Base-by-base conservation (phyloP, 2,329 filamentous ascomycete genomes). In the Aureobasidium sp. region DNA sequence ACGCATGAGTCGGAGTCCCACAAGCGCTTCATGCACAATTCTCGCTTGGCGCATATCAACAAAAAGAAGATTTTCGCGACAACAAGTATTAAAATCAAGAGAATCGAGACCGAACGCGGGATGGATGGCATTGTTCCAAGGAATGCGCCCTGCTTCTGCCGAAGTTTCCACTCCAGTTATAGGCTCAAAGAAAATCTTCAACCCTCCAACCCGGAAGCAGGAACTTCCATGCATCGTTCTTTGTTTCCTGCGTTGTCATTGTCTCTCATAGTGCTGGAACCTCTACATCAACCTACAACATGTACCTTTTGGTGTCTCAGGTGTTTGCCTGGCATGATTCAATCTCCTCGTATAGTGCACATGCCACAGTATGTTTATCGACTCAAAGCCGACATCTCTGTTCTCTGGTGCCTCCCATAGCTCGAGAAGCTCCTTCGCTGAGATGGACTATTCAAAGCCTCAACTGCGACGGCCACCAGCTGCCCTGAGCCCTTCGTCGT, bases 351-450 rank as follows among this genome's bases (percentile, higher is more conserved):
- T 52, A 29, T 26, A 34, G 26, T 27, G 41, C 29, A 42, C 26
- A 23, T 39, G 29, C 36, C 6, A 27, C 41, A 42, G 20, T 26
- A 70, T 70, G 69, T 69, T 67, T 39, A 63, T 68, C 34, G 65
- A 70, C 9, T 63, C 67, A 7, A 68, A 65, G 50, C 67, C 68
- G 36, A 56, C 66, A 32, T 69, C 56, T 29, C 53, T 61, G 34
- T 41, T 46, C 48, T 27, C 44, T 17, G 32, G 23, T 29, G 41
- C 41, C n/a, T 57, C 41, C 12, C 39, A 37, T 23, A 57, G 39
- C 41, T 44, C 53, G 20, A 57, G 48, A 5, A 51, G 51, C 23
- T 47, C 59, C 15, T 53, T 50, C 29, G 42, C 12, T 23, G 50
- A 55, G 34, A 63, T 65, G 52, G 59, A 63, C 20, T 58, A 58